A percentile compares a stretch with the other conserved stretches of the same genome.
Conservation (phyloP, 2,329 filamentous ascomycete species). For the Colletotrichum gloeosporioides region DNA sequence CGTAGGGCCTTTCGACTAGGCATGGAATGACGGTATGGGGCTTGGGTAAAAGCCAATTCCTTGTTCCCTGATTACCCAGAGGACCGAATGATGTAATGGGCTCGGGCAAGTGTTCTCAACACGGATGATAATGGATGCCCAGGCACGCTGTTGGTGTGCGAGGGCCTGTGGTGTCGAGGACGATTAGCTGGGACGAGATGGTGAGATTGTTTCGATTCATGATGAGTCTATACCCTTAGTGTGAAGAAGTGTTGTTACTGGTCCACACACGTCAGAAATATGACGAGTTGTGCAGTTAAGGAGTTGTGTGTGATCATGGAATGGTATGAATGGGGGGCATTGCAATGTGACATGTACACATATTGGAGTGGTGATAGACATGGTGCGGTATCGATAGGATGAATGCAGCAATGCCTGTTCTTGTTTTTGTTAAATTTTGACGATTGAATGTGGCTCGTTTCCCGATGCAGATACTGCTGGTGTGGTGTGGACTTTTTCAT, state of each 20-base stretch:
- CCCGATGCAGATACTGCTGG: too few relatives aligned
- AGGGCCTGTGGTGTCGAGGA: background rate
- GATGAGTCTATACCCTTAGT: conserved; percentile 24
- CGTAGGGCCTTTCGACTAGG: background rate
- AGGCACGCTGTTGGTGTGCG: background rate
- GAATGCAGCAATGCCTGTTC: too few relatives aligned
- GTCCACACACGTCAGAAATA: background rate
- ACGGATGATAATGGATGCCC: background rate
- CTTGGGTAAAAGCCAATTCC: too few relatives aligned
- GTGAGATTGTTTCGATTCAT: conserved; percentile 22
- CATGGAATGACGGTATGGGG: background rate
- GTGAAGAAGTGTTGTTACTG: conserved; percentile 9
- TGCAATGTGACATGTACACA: too few relatives aligned
- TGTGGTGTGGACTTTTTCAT: too few relatives aligned
- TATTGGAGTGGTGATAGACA: too few relatives aligned
- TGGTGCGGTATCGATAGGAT: too few relatives aligned
- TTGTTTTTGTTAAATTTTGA: too few relatives aligned
- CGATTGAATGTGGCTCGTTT: too few relatives aligned
- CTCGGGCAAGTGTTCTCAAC: background rate
- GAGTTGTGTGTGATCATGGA: too few relatives aligned
- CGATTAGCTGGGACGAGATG: background rate
- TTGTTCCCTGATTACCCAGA: background rate
- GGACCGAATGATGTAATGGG: background rate
- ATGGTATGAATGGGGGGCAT: too few relatives aligned
- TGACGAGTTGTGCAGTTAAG: background rate